Percentiles rank a stretch among this genome's conserved stretches.
Conservation (phyloP, 176 grass and related monocot genomes). For the Musa acuminata region DNA sequence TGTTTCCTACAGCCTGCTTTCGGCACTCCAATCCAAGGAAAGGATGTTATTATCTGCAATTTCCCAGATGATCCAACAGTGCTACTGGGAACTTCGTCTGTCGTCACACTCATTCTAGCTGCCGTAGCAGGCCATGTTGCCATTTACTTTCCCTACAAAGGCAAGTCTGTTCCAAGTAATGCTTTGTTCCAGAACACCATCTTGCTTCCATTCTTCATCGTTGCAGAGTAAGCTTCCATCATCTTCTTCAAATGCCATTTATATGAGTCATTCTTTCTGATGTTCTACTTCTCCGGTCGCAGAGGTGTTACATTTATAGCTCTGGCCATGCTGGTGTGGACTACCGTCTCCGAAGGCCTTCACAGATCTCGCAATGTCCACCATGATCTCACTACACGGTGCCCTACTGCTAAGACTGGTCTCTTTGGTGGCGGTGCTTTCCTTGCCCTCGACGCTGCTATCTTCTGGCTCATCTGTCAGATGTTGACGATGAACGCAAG, state of each 20-base stretch:
- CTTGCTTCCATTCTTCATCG: conserved; percentile 48
- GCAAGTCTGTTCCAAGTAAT: conserved; percentile 27
- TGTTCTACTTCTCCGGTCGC: neutral
- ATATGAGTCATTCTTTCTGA: too few species aligned
- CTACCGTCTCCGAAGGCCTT: conserved; percentile 40
- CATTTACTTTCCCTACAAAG: neutral
- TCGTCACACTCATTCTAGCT: conserved; percentile 32
- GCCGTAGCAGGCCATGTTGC: conserved; percentile 31
- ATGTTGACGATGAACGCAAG: conserved; percentile 68
- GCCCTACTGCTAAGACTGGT: conserved; percentile 68
- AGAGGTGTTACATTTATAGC: conserved; percentile 56
- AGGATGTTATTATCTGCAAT: conserved; percentile 52
- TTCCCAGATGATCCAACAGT: conserved; percentile 61
- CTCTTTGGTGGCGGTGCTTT: conserved; percentile 67
- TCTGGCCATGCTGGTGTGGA: conserved; percentile 50
- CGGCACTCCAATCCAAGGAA: conserved; percentile 43
- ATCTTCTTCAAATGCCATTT: neutral
- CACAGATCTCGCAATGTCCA: conserved; percentile 38
- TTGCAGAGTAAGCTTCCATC: conserved; percentile 51
- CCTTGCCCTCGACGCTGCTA: conserved; percentile 47
- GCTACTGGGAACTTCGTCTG: conserved; percentile 37
- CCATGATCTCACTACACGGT: conserved; percentile 34
- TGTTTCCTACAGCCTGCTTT: conserved; percentile 39
- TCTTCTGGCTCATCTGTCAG: conserved; percentile 57
- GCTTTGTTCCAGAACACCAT: conserved; percentile 52